Percentiles rank a stretch among this genome's conserved stretches.
Evolutionary conservation across 768 basidiomycete genomes (phyloP).

Genomic region (Podaxis sp.): DNA sequence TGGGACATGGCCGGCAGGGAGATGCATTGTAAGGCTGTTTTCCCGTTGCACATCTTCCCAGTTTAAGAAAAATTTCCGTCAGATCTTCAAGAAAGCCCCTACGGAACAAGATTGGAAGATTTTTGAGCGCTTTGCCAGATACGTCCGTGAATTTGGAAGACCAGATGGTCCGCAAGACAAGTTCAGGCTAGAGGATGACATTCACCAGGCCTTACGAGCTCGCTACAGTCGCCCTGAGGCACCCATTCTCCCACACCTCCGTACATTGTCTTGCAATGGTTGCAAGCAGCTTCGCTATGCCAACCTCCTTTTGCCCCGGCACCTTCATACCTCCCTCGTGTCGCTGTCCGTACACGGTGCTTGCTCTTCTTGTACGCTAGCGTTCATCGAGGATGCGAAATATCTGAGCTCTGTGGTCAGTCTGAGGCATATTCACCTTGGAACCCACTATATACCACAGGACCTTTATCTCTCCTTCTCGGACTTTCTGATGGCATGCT

Average conservation of each 20-base stretch:
- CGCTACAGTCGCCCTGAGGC: neutral
- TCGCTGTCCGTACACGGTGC: neutral
- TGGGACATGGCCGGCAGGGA: neutral
- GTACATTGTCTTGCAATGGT: neutral
- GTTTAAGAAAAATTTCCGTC: neutral
- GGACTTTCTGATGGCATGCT: neutral
- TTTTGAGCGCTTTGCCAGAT: conserved; percentile 5
- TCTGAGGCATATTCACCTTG: neutral
- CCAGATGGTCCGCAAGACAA: neutral
- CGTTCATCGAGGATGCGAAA: neutral
- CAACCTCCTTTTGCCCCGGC: neutral
- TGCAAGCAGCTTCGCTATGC: neutral
- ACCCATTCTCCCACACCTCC: neutral
- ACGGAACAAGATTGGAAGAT: neutral
- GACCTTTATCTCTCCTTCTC: neutral
- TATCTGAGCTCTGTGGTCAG: no score
- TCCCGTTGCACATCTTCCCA: neutral
- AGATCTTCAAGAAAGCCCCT: conserved; percentile 5
- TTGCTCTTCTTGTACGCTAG: neutral
- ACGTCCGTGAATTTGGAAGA: neutral
- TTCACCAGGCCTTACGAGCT: neutral
- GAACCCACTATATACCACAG: neutral
- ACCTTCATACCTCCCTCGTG: neutral
- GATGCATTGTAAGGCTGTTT: neutral
- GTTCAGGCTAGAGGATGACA: neutral